Evolutionary conservation across 331 rosid genomes (phyloP), one percentile per base, ranked within the genome.

Genomic region (Telfairia occidentalis): DNA sequence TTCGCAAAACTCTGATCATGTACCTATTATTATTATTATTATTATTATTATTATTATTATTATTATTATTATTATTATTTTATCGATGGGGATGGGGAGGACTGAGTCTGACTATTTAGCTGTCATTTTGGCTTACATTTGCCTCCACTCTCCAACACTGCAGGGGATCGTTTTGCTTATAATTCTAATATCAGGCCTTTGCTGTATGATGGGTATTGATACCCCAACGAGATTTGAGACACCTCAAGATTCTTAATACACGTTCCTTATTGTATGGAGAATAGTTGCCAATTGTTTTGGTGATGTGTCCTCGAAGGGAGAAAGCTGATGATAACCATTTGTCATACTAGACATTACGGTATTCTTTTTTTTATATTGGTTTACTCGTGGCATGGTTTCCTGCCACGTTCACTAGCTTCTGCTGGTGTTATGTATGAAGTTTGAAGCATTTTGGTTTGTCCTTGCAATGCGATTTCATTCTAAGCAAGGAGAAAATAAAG

Each of bases 171-270:
- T 92, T 71, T 82, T 95, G 85, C 90, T 95, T 45, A 85, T 95
- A 81, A 95, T 95, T 82, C 81, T 95, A 81, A 80, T 95, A 81
- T 90, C 99, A 10, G 99, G 99, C 72, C 92, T 92, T 74, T 90
- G 99, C 89, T 95, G 97, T 80, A 95, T 92, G 99, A 92, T 95
- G 99, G 97, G 97, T 75, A 95, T 95, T 34, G 99, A 95, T 82
- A 88, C 97, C 38, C 99, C 99, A 67, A 85, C 99, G 23, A 89
- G 99, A 87, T 95, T 92, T 79, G 97, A 95, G 90, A 21, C 85
- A 5, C 96, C 97, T 21, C 97, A 92, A 76, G 99, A 95, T 73
- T 89, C 85, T 76, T 91, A 86, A 91, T 74, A 49, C 69, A 1
- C 30, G 21, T 19, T 74, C 40, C 23, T 74, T 18, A 32, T 34